Evolutionary conservation across 1,284 basidiomycete species (phyloP).

Genomic region (Ganoderma resinaceum): DNA sequence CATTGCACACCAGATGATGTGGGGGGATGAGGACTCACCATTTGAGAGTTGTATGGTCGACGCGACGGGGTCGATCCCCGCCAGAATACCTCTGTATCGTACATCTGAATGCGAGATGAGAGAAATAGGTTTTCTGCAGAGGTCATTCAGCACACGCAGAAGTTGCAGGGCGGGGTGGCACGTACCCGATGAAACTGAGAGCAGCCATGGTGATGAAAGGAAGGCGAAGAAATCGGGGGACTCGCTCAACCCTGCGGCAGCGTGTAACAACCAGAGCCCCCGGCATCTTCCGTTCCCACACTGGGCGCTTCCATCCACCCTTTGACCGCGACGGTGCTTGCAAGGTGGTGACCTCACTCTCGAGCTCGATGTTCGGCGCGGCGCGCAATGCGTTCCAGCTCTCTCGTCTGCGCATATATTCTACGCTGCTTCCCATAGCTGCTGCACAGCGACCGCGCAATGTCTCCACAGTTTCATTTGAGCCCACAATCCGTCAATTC

Average conservation of each 20-base stretch:
- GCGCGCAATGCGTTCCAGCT: slow-evolving; percentile 27
- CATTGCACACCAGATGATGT: slow-evolving; percentile 6
- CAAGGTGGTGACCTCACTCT: slow-evolving; percentile 7
- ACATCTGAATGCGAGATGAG: slow-evolving; percentile 92
- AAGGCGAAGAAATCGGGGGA: slow-evolving; percentile 23
- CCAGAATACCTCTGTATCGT: slow-evolving; percentile 86
- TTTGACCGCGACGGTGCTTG: neutral
- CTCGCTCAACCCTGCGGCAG: slow-evolving; percentile 24
- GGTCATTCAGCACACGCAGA: slow-evolving; percentile 31
- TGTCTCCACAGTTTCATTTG: slow-evolving; percentile 32
- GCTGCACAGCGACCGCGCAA: slow-evolving; percentile 22
- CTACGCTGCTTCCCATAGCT: slow-evolving; percentile 22
- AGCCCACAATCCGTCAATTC: slow-evolving; percentile 38
- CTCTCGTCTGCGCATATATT: slow-evolving; percentile 24
- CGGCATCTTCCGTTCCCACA: slow-evolving; percentile 32
- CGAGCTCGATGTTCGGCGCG: slow-evolving; percentile 29
- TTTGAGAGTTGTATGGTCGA: slow-evolving; percentile 89
- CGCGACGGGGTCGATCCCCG: slow-evolving; percentile 82
- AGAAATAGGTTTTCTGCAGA: slow-evolving; percentile 83
- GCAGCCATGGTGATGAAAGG: slow-evolving; percentile 58
- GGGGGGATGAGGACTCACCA: slow-evolving; percentile 54
- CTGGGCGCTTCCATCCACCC: slow-evolving; percentile 3
- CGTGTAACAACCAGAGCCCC: slow-evolving; percentile 25
- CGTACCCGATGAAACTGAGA: slow-evolving; percentile 73
- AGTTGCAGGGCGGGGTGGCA: slow-evolving; percentile 12